A percentile compares a stretch with the other conserved stretches of the same genome.
Evolutionary conservation across 768 basidiomycete species (phyloP).

Genomic region (Pisolithus tinctorius): DNA sequence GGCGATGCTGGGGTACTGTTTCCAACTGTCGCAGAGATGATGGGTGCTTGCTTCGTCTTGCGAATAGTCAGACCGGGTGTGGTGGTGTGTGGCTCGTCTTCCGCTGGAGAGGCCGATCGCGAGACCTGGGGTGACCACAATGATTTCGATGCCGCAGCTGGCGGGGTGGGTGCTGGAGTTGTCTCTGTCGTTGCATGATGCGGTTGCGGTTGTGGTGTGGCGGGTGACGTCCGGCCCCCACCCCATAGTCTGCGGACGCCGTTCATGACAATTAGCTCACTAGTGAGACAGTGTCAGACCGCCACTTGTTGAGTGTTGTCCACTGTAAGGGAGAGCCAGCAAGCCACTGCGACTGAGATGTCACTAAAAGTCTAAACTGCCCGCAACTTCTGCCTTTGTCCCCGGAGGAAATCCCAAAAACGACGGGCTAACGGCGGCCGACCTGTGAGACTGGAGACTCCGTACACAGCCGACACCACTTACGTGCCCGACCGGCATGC

Average conservation of each 20-base stretch:
- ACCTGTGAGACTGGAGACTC: too few species aligned
- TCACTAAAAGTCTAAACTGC: neutral
- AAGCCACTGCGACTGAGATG: too few species aligned
- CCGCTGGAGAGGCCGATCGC: slow-evolving; percentile 24
- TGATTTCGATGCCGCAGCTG: slow-evolving; percentile 28
- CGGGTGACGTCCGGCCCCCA: slow-evolving; percentile 30
- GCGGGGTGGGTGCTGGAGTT: slow-evolving; percentile 15
- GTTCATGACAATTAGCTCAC: slow-evolving; percentile 42
- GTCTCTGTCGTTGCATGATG: slow-evolving; percentile 6
- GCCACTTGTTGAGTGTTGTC: neutral
- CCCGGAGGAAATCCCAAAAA: neutral
- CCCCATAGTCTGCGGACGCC: slow-evolving; percentile 62
- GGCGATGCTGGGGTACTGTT: slow-evolving; percentile 20
- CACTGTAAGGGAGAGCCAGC: neutral
- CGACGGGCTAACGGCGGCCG: neutral
- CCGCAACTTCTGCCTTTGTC: neutral
- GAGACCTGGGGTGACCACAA: slow-evolving; percentile 42
- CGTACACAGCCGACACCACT: neutral
- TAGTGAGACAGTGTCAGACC: too few species aligned
- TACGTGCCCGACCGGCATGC: too few species aligned
- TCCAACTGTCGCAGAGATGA: slow-evolving; percentile 17
- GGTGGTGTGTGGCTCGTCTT: slow-evolving; percentile 14
- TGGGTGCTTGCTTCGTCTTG: slow-evolving; percentile 30
- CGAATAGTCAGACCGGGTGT: slow-evolving; percentile 39
- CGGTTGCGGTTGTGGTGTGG: slow-evolving; percentile 24